Conservation (phyloP, 495 filamentous ascomycete genomes). For the Cenococcum geophilum region DNA sequence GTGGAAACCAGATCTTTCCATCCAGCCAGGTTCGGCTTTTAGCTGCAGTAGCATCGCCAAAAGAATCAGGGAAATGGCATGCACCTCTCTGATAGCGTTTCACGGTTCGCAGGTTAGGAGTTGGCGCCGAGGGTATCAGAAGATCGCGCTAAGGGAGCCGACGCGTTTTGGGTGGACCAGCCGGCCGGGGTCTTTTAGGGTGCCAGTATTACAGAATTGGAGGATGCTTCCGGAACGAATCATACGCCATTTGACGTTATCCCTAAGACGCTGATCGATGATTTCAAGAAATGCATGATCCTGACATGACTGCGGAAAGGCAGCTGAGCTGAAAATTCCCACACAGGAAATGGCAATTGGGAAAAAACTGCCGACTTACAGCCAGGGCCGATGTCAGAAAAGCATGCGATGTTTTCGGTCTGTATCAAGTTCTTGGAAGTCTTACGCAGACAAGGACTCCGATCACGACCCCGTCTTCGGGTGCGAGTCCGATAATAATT, state of each 20-base stretch:
- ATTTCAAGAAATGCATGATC: conserved; percentile 15
- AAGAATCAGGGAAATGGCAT: conserved; percentile 19
- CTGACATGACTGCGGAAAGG: not conserved
- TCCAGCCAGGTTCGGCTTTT: conserved; percentile 17
- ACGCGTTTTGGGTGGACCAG: conserved; percentile 15
- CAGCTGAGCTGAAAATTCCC: not conserved
- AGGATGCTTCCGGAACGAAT: conserved; percentile 19
- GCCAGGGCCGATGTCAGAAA: too few relatives aligned
- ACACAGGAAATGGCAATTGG: too few relatives aligned
- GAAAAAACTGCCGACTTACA: too few relatives aligned
- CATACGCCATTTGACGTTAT: not conserved
- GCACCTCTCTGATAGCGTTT: conserved; percentile 14
- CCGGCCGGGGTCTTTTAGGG: conserved; percentile 15
- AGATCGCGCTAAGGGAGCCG: conserved; percentile 19
- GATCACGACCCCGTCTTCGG: not conserved
- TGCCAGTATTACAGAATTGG: not conserved
- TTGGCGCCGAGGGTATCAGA: not conserved
- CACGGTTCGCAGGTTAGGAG: not conserved
- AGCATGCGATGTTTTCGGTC: not conserved
- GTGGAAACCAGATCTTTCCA: conserved; percentile 1
- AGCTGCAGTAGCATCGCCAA: conserved; percentile 10
- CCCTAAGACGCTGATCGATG: conserved; percentile 20
- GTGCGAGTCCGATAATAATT: not conserved
- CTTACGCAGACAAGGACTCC: not conserved
- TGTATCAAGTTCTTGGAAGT: not conserved